Evolutionary conservation across 306 rosid genomes (phyloP), one percentile per base, ranked within the genome.

Genomic region (Acacia melanoxylon): DNA sequence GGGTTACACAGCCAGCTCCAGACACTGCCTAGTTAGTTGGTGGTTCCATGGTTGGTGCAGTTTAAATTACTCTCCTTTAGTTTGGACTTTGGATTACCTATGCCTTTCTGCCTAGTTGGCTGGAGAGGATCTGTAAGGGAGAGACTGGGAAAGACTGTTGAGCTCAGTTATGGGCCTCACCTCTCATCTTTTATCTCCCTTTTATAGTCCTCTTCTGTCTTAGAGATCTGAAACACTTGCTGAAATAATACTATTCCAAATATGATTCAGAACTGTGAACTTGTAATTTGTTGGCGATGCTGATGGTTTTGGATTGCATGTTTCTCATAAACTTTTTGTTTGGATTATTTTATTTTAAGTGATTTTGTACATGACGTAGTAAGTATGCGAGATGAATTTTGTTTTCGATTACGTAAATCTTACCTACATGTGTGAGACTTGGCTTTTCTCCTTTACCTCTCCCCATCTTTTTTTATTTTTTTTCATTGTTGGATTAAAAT

Each of bases 1-100:
- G 88, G 12, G 90, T 87, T 52, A 85, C 90, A 49, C 90, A 85
- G 83, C 88, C 90, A 13, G 83, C 88, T 67, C 77, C 88, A 15
- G 88, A 87, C 41, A 76, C 88, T 76, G 88, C 88, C 49, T 87
- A 87, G 86, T 58, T 87, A 79, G 81, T 66, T 82, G 40, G 58
- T 4, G 25, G 58, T 44, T 71, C 52, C 40, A 24, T 71, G 54
- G 74, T 42, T 22, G 27, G 16, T n/a, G 35, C 52, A 41, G 35
- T 42, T 69, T 69, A 31, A 68, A 19, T 40, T 71, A 24, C 49
- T 13, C 33, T 40, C 75, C 14, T 71, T 69, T 22, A 42, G 54
- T 42, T 42, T 42, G 58, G 67, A 61, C 35, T 61, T 61, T 25
- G 67, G 75, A 44, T 44, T 24, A 14, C n/a, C 37, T 22, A 44